Percentiles rank a stretch among this genome's conserved stretches.
Conservation (phyloP, 2,329 filamentous ascomycete species). For the Aspergillus alliaceus region DNA sequence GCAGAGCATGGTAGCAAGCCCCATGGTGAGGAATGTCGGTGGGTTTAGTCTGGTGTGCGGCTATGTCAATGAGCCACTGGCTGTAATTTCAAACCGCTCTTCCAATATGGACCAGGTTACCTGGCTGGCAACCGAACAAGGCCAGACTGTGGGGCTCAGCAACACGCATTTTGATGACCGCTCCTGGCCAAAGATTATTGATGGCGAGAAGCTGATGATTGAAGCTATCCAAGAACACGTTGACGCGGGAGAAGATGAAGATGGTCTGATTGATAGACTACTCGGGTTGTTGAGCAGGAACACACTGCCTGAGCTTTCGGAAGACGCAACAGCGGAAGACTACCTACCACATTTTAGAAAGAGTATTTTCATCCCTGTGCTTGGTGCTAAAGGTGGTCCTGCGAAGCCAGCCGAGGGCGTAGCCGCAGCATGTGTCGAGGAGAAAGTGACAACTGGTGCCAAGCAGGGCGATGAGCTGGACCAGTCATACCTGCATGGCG, state of each 20-base stretch:
- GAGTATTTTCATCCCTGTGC: slow-evolving; percentile 61
- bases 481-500: slow-evolving; percentile 43
- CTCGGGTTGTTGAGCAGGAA: slow-evolving; percentile 55
- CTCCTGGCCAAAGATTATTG: slow-evolving; percentile 62
- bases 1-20: slow-evolving; percentile 53
- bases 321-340: slow-evolving; percentile 51
- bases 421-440: slow-evolving; percentile 28
- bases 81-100: slow-evolving; percentile 64
- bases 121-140: slow-evolving; percentile 50
- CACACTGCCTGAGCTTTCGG: slow-evolving; percentile 53
- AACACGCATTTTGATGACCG: slow-evolving; percentile 61
- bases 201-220: slow-evolving; percentile 56
- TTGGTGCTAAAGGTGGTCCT: slow-evolving; percentile 50
- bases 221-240: slow-evolving; percentile 51
- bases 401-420: slow-evolving; percentile 35
- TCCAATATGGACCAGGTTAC: slow-evolving; percentile 51
- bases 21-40: slow-evolving; percentile 57
- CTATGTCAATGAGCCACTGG: slow-evolving; percentile 53
- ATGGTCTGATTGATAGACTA: slow-evolving; percentile 53
- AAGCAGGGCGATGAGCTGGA: slow-evolving; percentile 24
- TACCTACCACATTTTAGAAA: slow-evolving; percentile 59
- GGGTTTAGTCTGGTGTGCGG: slow-evolving; percentile 65
- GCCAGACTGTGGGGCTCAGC: slow-evolving; percentile 60
- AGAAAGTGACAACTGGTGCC: not conserved
- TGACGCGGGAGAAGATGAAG: slow-evolving; percentile 43